These are phyloP conservation scores for Penicillium samsonianum DNA, from an alignment of 495 filamentous ascomycete genomes.

Conservation along the genomic window DNA sequence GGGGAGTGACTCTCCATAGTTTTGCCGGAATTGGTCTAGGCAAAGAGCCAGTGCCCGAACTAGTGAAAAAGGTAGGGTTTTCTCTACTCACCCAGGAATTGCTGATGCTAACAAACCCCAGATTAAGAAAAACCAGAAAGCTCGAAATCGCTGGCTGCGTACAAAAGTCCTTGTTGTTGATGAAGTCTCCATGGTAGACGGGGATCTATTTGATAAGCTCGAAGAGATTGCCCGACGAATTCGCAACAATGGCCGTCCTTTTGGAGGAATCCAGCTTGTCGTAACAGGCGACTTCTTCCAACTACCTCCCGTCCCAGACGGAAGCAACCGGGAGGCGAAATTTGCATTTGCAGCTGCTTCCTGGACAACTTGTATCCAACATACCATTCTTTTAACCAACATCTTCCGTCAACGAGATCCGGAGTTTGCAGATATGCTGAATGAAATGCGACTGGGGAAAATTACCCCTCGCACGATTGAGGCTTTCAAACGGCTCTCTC, in stretches of 20 bases:
- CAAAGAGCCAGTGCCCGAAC: conserved; percentile 77
- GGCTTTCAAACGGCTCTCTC: conserved; percentile 68
- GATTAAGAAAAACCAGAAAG: conserved; percentile 85
- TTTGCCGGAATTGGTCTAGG: conserved; percentile 95
- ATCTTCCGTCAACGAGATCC: conserved; percentile 96
- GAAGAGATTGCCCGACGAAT: conserved; percentile 79
- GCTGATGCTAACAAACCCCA: conserved; percentile 25
- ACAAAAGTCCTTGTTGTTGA: conserved; percentile 88
- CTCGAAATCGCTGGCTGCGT: conserved; percentile 81
- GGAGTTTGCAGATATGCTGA: conserved; percentile 89
- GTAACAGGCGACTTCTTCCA: conserved; percentile 99
- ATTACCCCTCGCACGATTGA: conserved; percentile 67
- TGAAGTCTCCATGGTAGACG: conserved; percentile 98
- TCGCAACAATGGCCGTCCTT: conserved; percentile 86
- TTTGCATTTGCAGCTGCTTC: conserved; percentile 91
- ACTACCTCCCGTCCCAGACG: conserved; percentile 86
- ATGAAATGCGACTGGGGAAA: conserved; percentile 91
- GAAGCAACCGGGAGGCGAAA: conserved; percentile 64
- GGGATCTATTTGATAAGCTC: conserved; percentile 94
- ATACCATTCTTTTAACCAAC: conserved; percentile 93
- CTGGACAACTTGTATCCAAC: conserved; percentile 89
- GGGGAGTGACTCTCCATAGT: conserved; percentile 92
- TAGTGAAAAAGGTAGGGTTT: conserved; percentile 70
- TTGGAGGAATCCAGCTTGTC: conserved; percentile 93
- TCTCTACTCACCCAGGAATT: not conserved